Evolutionary conservation across 169 alveolate species (phyloP).

Genomic region (Eimeria tenella): DNA sequence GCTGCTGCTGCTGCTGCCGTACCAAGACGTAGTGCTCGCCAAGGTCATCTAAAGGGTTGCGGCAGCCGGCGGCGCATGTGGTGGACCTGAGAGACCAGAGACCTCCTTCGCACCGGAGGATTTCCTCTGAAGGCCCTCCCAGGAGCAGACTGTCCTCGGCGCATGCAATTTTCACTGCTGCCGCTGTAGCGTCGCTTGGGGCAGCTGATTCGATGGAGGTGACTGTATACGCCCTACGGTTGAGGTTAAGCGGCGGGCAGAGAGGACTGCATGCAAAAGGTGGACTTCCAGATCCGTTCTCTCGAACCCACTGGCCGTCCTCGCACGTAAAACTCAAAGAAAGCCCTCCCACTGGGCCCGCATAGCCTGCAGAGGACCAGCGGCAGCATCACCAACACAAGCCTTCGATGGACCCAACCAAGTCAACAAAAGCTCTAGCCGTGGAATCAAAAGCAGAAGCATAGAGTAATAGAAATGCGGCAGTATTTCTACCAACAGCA

Average conservation of each 20-base stretch:
- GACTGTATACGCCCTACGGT: constrained; percentile 28
- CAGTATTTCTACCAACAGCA: neutral
- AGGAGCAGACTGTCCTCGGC: constrained; percentile 24
- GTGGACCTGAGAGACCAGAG: constrained; percentile 54
- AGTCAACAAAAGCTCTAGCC: neutral
- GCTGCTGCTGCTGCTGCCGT: constrained; percentile 33
- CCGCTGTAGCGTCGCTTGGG: neutral
- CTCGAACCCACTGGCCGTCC: constrained; percentile 58
- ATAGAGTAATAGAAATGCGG: neutral
- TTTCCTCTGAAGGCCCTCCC: constrained; percentile 37
- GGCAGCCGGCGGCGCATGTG: constrained; percentile 53
- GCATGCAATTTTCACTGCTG: constrained; percentile 25
- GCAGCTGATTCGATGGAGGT: constrained; percentile 18
- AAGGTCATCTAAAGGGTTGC: constrained; percentile 36
- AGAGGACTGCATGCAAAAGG: constrained; percentile 15
- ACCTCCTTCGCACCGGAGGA: constrained; percentile 31
- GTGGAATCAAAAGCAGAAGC: neutral
- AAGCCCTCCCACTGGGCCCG: neutral
- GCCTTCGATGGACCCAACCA: neutral
- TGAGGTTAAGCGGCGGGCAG: constrained; percentile 36
- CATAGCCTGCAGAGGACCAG: constrained; percentile 34
- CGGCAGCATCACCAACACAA: constrained; percentile 5
- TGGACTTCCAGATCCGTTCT: neutral
- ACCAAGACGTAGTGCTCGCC: constrained; percentile 14
- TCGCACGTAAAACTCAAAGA: constrained; percentile 4